These are phyloP conservation scores for Fusarium illudens DNA, from an alignment of 2,329 filamentous ascomycete genomes.

Conservation along the genomic window DNA sequence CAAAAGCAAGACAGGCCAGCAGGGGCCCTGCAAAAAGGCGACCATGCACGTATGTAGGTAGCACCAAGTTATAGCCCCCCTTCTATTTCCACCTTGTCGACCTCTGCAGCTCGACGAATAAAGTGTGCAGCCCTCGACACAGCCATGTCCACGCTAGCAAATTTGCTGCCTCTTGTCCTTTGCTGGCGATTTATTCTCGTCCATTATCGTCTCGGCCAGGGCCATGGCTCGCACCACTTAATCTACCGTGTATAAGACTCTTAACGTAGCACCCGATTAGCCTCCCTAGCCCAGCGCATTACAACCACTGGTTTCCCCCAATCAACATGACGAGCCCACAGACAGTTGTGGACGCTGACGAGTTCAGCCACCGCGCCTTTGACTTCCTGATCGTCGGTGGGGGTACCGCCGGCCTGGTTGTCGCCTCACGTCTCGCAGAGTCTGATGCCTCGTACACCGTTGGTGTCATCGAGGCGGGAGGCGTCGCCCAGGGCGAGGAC, in stretches of 20 bases:
- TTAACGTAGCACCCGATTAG: not conserved
- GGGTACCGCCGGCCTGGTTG: constrained; percentile 62
- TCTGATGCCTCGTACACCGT: constrained; percentile 43
- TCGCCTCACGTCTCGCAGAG: constrained; percentile 59
- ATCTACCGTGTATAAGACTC: constrained; percentile 9
- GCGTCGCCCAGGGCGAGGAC: constrained; percentile 33
- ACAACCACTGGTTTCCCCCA: not conserved
- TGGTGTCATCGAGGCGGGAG: constrained; percentile 46
- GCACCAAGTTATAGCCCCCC: not conserved
- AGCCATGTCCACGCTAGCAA: not conserved
- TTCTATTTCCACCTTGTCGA: not conserved
- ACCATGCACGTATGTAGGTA: not conserved
- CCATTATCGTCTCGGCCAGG: constrained; percentile 1
- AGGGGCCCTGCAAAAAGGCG: not conserved
- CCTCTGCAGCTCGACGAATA: not conserved
- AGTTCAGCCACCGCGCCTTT: constrained; percentile 39
- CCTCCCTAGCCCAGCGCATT: not conserved
- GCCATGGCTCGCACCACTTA: not conserved
- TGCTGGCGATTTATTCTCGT: not conserved
- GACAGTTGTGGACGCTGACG: constrained; percentile 15
- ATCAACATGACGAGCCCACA: constrained; percentile 13
- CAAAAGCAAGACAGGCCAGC: not conserved
- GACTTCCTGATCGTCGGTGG: constrained; percentile 60
- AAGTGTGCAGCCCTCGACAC: not conserved
- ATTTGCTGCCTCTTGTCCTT: not conserved